Conservation (phyloP, 176 grass and related monocot genomes). For the Musa schizocarpa region DNA sequence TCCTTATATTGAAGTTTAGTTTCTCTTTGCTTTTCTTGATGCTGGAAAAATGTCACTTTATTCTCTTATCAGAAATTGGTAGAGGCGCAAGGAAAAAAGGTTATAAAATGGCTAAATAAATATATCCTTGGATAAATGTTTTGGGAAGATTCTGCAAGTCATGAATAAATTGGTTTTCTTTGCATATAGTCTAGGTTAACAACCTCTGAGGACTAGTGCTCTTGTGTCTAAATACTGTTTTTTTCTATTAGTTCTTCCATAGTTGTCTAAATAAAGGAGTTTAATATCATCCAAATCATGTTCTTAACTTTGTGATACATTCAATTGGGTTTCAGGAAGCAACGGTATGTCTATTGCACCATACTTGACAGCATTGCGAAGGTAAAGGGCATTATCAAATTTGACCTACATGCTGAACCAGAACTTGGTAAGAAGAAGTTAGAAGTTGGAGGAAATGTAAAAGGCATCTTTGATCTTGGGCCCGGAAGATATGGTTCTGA, state of each 20-base stretch:
- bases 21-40: neutral
- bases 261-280: neutral
- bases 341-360: slow-evolving; percentile 57
- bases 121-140: neutral
- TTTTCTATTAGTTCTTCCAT: too few species aligned
- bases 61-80: neutral
- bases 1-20: too few species aligned
- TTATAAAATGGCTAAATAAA: neutral
- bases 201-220: too few species aligned
- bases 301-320: neutral
- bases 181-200: too few species aligned
- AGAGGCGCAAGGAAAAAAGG: neutral
- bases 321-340: slow-evolving; percentile 48
- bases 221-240: too few species aligned
- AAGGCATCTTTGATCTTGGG: slow-evolving; percentile 65
- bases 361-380: slow-evolving; percentile 59
- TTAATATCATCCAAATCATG: neutral
- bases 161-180: too few species aligned
- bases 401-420: slow-evolving; percentile 65
- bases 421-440: slow-evolving; percentile 51
- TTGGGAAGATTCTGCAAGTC: neutral
- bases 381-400: slow-evolving; percentile 70
- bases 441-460: slow-evolving; percentile 72
- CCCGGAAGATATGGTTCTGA: slow-evolving; percentile 67
- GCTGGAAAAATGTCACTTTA: neutral